These are phyloP conservation scores for Citrus cavaleriei DNA, from an alignment of 345 rosid species.

Conservation along the genomic window DNA sequence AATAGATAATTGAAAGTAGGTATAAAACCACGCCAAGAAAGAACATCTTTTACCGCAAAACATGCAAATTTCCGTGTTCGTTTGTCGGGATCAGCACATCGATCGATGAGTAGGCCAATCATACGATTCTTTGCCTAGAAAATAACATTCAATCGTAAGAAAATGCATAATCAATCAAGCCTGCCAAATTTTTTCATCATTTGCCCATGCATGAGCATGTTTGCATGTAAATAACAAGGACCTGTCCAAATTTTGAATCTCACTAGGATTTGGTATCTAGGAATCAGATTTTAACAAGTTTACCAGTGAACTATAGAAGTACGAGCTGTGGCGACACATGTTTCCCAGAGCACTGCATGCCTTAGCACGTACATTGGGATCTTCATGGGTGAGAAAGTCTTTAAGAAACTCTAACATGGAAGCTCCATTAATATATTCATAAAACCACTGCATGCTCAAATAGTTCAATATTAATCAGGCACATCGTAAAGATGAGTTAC, in stretches of 20 bases:
- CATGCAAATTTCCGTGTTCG: slow-evolving; percentile 93
- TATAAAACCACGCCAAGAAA: not conserved
- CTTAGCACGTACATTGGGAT: slow-evolving; percentile 88
- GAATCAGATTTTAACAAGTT: slow-evolving; percentile 19
- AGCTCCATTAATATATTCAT: slow-evolving; percentile 78
- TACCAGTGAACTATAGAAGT: slow-evolving; percentile 76
- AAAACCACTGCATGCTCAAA: slow-evolving; percentile 64
- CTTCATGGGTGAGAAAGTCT: slow-evolving; percentile 66
- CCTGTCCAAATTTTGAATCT: not conserved
- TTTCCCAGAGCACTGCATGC: slow-evolving; percentile 95
- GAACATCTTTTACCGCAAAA: slow-evolving; percentile 60
- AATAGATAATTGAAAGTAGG: not conserved
- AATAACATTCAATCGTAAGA: slow-evolving; percentile 16
- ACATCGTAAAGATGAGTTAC: not conserved
- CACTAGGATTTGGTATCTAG: not conserved
- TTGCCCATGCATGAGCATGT: not conserved
- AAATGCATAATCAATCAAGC: not conserved
- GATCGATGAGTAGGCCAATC: slow-evolving; percentile 73
- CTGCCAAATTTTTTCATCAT: not conserved
- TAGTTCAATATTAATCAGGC: slow-evolving; percentile 16
- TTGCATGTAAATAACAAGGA: not conserved
- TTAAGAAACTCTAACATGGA: slow-evolving; percentile 59
- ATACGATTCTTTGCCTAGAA: slow-evolving; percentile 68
- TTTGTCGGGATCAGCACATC: slow-evolving; percentile 92
- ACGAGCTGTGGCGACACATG: slow-evolving; percentile 90